Base-by-base conservation (phyloP, 164 flowering plant genomes). In the Dillenia suffruticosa region DNA sequence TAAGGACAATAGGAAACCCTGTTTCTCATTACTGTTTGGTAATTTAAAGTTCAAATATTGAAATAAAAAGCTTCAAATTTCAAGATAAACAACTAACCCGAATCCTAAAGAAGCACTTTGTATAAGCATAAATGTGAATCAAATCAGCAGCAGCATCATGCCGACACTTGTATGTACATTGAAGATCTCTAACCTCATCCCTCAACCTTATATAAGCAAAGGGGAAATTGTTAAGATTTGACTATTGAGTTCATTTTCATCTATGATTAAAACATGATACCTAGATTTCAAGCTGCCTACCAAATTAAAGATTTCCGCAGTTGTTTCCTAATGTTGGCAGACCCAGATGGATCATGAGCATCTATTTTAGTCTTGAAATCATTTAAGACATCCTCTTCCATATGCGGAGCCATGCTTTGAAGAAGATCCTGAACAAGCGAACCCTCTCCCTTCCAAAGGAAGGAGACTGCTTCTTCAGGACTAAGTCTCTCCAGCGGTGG, bases 141-240 rank as follows among this genome's bases (percentile, higher is more conserved):
- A 95, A 79, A 74, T 95, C 98, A 64, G 99, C 99, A 70, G 98
- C 96, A 55, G 99, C 99, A 80, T 95, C 99, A 76, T 95, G 84
- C 64, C 97, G 84, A 63, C 88, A 85, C 70, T 87, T 88, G 77
- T 82, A 77, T 50, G 94, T 78, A 74, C 96, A 95, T 54, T 85
- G 92, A 74, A 92, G 94, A 71, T 74, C 76, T 12, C 97, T 84
- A 59, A 95, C 75, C 81, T 92, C 98, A 71, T 95, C 99, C 67
- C 99, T 84, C 84, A 95, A 81, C 99, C 98, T 95, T 51, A 56
- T 32, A 56, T 14, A 59, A 61, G 51, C 63, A 62, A 32, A 63
- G n/a, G 10, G 47, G 54, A 10, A 19, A 50, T 47, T 9, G 16
- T 19, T 54, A 10, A 59, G 22, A 56, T 47, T 26, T 14, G 40